Conservation (phyloP, 1,284 basidiomycete genomes). For the Afroboletus lepidellus region DNA sequence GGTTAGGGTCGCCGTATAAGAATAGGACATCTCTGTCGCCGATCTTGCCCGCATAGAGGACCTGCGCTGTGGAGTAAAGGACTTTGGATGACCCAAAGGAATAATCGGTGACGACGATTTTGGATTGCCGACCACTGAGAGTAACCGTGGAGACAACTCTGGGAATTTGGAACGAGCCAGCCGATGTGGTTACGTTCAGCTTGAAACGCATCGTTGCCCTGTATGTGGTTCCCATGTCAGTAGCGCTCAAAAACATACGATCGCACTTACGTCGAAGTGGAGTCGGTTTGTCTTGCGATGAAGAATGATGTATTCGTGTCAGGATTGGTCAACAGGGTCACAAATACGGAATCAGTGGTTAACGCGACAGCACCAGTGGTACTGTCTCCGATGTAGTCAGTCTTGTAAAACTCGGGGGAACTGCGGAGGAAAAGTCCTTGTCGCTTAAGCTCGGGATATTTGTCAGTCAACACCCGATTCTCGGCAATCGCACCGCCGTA, state of each 20-base stretch:
- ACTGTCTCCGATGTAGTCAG: constrained; percentile 67
- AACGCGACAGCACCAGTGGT: constrained; percentile 49
- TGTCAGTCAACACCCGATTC: constrained; percentile 63
- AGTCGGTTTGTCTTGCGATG: constrained; percentile 64
- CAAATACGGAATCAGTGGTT: constrained; percentile 52
- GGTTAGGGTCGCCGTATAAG: constrained; percentile 57
- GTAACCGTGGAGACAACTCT: constrained; percentile 50
- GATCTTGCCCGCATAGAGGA: constrained; percentile 67
- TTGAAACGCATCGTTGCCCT: constrained; percentile 54
- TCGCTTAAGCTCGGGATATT: constrained; percentile 73
- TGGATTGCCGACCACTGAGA: constrained; percentile 66
- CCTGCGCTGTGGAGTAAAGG: constrained; percentile 64
- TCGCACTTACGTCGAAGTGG: constrained; percentile 60
- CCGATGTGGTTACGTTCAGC: constrained; percentile 52
- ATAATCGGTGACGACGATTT: constrained; percentile 67
- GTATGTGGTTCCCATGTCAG: constrained; percentile 7
- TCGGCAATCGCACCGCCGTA: constrained; percentile 69
- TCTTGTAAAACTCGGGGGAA: constrained; percentile 74
- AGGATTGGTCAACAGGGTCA: constrained; percentile 66
- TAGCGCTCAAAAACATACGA: background rate
- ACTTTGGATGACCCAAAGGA: constrained; percentile 57
- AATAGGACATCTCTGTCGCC: constrained; percentile 67
- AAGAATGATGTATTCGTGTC: constrained; percentile 66
- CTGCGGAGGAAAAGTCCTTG: constrained; percentile 74
- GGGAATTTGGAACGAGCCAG: constrained; percentile 54